Evolutionary conservation across 1,284 basidiomycete species (phyloP).

Genomic region (Phellopilus nigrolimitatus): DNA sequence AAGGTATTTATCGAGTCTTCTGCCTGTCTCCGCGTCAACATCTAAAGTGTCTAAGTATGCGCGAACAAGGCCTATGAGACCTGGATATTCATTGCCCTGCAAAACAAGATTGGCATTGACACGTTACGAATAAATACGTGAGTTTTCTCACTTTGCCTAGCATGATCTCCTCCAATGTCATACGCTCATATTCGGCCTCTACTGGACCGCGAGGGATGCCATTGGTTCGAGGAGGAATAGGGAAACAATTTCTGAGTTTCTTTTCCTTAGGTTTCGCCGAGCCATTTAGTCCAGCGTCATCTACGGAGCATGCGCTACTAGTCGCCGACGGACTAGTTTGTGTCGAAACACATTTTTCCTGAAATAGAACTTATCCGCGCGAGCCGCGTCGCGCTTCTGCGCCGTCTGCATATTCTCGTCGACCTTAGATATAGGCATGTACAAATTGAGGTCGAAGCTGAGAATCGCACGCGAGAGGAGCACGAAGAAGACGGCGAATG

Average conservation of each 20-base stretch:
- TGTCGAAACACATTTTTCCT: conserved; percentile 78
- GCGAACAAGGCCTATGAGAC: conserved; percentile 80
- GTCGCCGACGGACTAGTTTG: conserved; percentile 45
- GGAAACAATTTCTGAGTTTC: conserved; percentile 68
- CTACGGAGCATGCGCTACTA: conserved; percentile 27
- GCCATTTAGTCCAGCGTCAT: conserved; percentile 24
- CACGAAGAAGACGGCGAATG: conserved; percentile 92
- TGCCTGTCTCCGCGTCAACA: conserved; percentile 58
- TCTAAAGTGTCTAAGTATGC: conserved; percentile 89
- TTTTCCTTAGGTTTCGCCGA: conserved; percentile 48
- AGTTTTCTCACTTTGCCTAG: conserved; percentile 69
- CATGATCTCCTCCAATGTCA: conserved; percentile 91
- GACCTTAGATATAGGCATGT: conserved; percentile 96
- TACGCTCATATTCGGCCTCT: conserved; percentile 88
- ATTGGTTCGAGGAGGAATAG: conserved; percentile 43
- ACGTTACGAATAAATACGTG: background rate
- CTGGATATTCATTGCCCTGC: conserved; percentile 73
- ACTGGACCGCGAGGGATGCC: conserved; percentile 44
- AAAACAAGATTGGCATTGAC: conserved; percentile 3
- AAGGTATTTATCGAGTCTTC: conserved; percentile 73
- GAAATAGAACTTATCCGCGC: conserved; percentile 82
- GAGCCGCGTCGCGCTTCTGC: conserved; percentile 79
- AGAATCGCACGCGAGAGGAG: conserved; percentile 92
- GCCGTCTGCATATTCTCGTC: conserved; percentile 96
- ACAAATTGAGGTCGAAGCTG: conserved; percentile 89